phyloP scores from a whole-genome alignment of 306 rosid species.

The Luffa aegyptiaca region DNA sequence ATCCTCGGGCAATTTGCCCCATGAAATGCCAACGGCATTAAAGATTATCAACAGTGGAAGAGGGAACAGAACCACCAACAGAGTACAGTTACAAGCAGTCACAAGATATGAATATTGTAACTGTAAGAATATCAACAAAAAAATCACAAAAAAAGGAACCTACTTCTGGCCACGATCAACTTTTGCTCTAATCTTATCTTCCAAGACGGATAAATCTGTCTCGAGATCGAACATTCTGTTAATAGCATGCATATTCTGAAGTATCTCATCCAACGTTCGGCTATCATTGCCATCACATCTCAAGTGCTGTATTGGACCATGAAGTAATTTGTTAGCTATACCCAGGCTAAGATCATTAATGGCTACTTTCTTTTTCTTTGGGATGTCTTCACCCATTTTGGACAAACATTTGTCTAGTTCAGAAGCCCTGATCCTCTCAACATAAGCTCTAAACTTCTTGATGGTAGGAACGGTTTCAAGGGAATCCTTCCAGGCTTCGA shows the following conservation, averaged over 20 bases:
- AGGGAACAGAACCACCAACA: neutral
- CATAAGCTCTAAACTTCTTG: slow-evolving; percentile 72
- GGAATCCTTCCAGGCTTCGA: slow-evolving; percentile 79
- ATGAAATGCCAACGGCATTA: neutral
- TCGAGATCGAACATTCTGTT: slow-evolving; percentile 90
- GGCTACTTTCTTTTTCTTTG: slow-evolving; percentile 60
- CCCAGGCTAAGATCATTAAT: slow-evolving; percentile 68
- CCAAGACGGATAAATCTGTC: slow-evolving; percentile 54
- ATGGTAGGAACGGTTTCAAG: slow-evolving; percentile 86
- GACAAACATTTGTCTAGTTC: slow-evolving; percentile 80
- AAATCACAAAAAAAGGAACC: neutral
- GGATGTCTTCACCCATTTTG: slow-evolving; percentile 50
- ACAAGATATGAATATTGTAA: neutral
- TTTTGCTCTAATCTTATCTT: slow-evolving; percentile 72
- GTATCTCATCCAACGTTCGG: slow-evolving; percentile 40
- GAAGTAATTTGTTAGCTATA: slow-evolving; percentile 69
- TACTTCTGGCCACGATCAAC: slow-evolving; percentile 35
- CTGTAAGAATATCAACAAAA: neutral
- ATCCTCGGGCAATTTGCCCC: neutral
- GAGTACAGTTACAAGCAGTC: neutral
- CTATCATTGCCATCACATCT: slow-evolving; percentile 57
- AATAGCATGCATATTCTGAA: slow-evolving; percentile 74
- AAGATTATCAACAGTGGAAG: neutral
- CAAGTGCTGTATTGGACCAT: slow-evolving; percentile 84
- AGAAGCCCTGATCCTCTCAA: slow-evolving; percentile 63